Evolutionary conservation across 495 filamentous ascomycete species (phyloP).

Genomic region (Penicillium crystallinum): DNA sequence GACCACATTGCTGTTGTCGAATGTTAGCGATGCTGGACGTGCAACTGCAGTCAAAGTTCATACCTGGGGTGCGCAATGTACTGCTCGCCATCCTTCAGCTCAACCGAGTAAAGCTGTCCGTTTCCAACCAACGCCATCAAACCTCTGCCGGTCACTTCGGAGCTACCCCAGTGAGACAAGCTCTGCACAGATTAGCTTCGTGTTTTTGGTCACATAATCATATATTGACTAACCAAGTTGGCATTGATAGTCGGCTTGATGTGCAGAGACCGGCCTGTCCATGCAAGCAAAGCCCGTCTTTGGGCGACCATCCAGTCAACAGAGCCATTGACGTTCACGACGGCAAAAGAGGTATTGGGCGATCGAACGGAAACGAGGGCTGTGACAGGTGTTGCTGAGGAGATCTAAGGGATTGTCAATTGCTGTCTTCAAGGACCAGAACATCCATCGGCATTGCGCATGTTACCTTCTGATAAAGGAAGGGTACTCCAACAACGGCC

Average conservation of each 20-base stretch:
- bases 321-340: constrained; percentile 88
- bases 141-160: constrained; percentile 79
- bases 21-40: constrained; percentile 13
- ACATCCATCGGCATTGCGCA: background rate
- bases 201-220: background rate
- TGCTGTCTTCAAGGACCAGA: background rate
- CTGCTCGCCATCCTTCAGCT: constrained; percentile 71
- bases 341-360: constrained; percentile 73
- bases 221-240: constrained; percentile 51
- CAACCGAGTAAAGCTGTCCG: constrained; percentile 81
- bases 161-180: constrained; percentile 85
- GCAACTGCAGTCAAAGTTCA: background rate
- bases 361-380: constrained; percentile 84
- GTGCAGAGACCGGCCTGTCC: constrained; percentile 85
- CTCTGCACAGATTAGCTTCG: constrained; percentile 53
- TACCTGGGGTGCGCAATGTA: constrained; percentile 80
- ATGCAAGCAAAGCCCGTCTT: constrained; percentile 79
- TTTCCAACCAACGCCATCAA: constrained; percentile 76
- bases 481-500: constrained; percentile 75
- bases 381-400: constrained; percentile 78
- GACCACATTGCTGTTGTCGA: constrained; percentile 63
- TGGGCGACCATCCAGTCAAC: constrained; percentile 93
- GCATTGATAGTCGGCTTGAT: constrained; percentile 69
- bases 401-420: constrained; percentile 45
- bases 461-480: constrained; percentile 77